Base-by-base conservation (phyloP, 768 basidiomycete species). In the Trametes cingulata region DNA sequence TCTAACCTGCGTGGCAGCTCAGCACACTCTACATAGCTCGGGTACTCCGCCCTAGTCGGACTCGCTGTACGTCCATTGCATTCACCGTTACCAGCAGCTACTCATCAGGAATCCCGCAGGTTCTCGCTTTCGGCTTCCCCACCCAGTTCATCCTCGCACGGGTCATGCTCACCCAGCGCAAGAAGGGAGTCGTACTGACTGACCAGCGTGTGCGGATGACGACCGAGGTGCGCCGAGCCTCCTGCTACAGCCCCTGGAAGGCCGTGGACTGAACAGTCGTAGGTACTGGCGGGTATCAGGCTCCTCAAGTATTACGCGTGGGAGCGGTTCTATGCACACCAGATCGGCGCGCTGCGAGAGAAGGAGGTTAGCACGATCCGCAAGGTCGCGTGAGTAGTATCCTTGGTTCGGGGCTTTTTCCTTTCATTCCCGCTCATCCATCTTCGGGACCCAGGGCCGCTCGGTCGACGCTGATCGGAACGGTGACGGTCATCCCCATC, bases 231-330 rank as follows among this genome's bases (percentile, higher is more conserved):
- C 14, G 48, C 35, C 42, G n/a, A n/a, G n/a, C n/a, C n/a, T n/a
- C n/a, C n/a, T n/a, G n/a, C n/a, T n/a, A n/a, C n/a, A n/a, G n/a
- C n/a, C n/a, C n/a, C n/a, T n/a, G n/a, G n/a, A n/a, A n/a, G n/a
- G n/a, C n/a, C n/a, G n/a, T n/a, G n/a, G 8, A 15, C 24, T 35
- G 20, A 24, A 12, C 36, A 19, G 48, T n/a, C 25, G 6, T 61
- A 83, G 75, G 79, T 90, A 2, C 72, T 91, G 14, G 85, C 86
- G 69, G 91, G 92, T 2, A 95, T 97, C 81, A 87, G 91, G 57
- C 82, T 97, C 49, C 89, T 97, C 80, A 97, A 97, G 73, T 87
- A 88, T 71, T 95, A 95, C 72, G 87, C 90, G 2, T 95, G 92
- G 93, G 92, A 94, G 68, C 65, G 69, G 1, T 91, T 95, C 0